Percentiles rank a stretch among this genome's conserved stretches.
phyloP scores from a whole-genome alignment of 306 rosid genomes.

The Vigna nakashimae region DNA sequence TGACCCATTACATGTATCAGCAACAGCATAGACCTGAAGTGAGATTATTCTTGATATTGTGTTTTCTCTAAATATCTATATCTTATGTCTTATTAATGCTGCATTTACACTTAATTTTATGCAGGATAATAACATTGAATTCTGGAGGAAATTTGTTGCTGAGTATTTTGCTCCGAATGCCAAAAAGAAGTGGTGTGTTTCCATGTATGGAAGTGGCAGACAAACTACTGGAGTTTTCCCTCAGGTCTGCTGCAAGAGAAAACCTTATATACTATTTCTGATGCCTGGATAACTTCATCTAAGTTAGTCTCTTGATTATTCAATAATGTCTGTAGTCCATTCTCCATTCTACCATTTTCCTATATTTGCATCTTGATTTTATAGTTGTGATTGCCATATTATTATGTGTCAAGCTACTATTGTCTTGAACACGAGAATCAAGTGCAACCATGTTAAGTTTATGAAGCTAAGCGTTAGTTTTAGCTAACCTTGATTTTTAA shows the following conservation, averaged over 20 bases:
- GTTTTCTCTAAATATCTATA: conserved; percentile 17
- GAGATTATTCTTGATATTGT: conserved; percentile 37
- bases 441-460: neutral
- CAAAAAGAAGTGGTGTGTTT: conserved; percentile 98
- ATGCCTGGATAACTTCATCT: conserved; percentile 46
- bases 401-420: conserved; percentile 9
- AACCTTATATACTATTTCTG: conserved; percentile 42
- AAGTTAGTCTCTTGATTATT: conserved; percentile 46
- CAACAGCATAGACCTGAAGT: conserved; percentile 96
- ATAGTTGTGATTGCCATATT: conserved; percentile 3
- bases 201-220: conserved; percentile 94
- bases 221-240: conserved; percentile 98
- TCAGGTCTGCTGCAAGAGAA: conserved; percentile 71
- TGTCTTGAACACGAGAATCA: conserved; percentile 26
- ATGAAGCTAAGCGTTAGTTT: conserved; percentile 25
- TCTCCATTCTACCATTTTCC: conserved; percentile 15
- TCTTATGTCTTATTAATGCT: conserved; percentile 33
- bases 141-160: conserved; percentile 97
- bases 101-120: conserved; percentile 27
- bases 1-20: conserved; percentile 90
- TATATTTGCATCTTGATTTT: conserved; percentile 35
- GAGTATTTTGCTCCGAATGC: conserved; percentile 94
- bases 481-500: conserved; percentile 35
- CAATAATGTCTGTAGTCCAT: conserved; percentile 20
- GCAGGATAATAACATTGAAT: conserved; percentile 92